Base-by-base conservation (phyloP, 2,329 filamentous ascomycete genomes). In the Calonectria pseudoreteaudii region DNA sequence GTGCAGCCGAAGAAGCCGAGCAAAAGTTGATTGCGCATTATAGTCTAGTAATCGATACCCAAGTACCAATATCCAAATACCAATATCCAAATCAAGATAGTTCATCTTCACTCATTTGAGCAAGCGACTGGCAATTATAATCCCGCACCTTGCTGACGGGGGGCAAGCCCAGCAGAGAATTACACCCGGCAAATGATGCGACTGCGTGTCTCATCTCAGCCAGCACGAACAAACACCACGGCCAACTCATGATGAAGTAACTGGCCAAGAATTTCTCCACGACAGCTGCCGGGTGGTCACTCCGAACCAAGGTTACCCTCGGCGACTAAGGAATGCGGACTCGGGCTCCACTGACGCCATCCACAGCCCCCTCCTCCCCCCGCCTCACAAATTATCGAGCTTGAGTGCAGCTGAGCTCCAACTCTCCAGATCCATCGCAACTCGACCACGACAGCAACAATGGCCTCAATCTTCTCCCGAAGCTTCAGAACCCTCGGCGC, bases 391-490 rank as follows among this genome's bases (percentile, higher is more conserved):
- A 41, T 62, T 28, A 28, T 41, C 8, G 23, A 62, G 34, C 56
- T 30, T 28, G 23, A 11, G 31, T 8, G 38, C 9, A 26, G 31
- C 31, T 47, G 18, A 41, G 34, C 34, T 41, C 31, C 14, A 62
- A 41, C 44, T 47, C 44, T 41, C 23, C 28, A 49, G 36, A 16
- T 65, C 26, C 47, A 68, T 41, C 10, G 14, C n/a, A 47, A 20
- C 53, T 47, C n/a, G 26, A 31, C 41, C 60, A 65, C 20, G 18
- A 49, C 38, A 31, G 41, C 20, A 34, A 34, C 30, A 47, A 68
- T 68, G 66, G 66, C 66, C 7, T 60, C 66, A 30, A 30, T 68
- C 23, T 58, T 68, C 66, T 68, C 66, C 14, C 49, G 50, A 26
- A 68, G 49, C 50, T 68, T 68, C 26, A 50, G 66, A 47, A 58